Evolutionary conservation across 1,139 yeast genomes (phyloP), one percentile per base, ranked within the genome.

Genomic region (Magnusiomyces fungicola): DNA sequence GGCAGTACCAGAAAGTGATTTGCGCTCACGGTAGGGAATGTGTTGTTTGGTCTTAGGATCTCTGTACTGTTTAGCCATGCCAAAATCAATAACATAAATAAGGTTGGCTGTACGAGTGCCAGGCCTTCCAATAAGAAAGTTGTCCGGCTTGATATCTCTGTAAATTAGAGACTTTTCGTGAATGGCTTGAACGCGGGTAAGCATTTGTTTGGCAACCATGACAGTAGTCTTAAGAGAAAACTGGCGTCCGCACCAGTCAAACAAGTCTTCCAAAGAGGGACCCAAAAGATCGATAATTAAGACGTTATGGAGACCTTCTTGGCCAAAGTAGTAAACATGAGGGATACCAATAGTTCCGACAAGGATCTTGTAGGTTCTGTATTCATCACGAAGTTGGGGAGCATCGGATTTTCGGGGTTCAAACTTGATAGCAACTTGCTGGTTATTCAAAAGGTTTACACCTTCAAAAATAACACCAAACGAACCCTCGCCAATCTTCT

Each of bases 401-500:
- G 97, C 96, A 61, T 92, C 97, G n/a, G 94, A 81, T 63, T 89
- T 87, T 59, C 97, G 76, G 25, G 96, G 96, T 69, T 92, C 97
- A 58, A 79, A 79, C 61, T 79, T 79, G 62, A 79, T 79, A 16
- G 84, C 84, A 30, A 69, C 97, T 75, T 70, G 95, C 77, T 65
- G 86, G 78, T 71, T 82, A 64, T 86, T 87, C 59, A 92, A 75
- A 56, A 92, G 74, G 65, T 92, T 92, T 51, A 86, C 81, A 32
- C 98, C 98, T 70, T 90, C 97, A 67, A 90, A 92, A 49, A 92
- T 90, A 47, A 90, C 92, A 22, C 98, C 98, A 71, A 92, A 92
- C 1, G 97, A 90, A 19, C 98, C 98, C 69, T 92, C 97, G 38
- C 98, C 98, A 53, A 92, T 92, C 71, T 92, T 92, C 66, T 89